Evolutionary conservation across 2,329 filamentous ascomycete genomes (phyloP).

Genomic region (Akanthomyces muscarius): DNA sequence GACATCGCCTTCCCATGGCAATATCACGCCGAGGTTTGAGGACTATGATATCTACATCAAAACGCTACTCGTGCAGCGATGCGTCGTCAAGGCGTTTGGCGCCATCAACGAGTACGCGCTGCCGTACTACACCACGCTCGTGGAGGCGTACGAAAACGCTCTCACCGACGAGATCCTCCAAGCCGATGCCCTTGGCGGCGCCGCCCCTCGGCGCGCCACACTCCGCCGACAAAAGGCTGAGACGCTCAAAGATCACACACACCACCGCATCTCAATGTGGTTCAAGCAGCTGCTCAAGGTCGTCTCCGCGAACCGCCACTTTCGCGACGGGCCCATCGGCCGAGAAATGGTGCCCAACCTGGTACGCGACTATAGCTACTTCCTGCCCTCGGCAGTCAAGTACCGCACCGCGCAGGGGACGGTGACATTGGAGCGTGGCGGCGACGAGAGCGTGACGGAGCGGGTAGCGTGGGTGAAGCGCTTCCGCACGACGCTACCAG

Average conservation of each 20-base stretch:
- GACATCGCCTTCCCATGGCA: constrained; percentile 50
- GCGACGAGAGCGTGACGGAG: constrained; percentile 21
- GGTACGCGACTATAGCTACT: constrained; percentile 32
- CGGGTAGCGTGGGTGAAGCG: constrained; percentile 23
- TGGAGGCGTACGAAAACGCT: constrained; percentile 25
- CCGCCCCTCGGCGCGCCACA: constrained; percentile 18
- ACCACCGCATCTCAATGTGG: constrained; percentile 29
- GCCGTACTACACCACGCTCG: constrained; percentile 33
- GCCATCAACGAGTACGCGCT: constrained; percentile 39
- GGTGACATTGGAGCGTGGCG: constrained; percentile 25
- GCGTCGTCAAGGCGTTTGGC: constrained; percentile 30
- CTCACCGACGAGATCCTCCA: constrained; percentile 33
- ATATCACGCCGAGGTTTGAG: constrained; percentile 51
- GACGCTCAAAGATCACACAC: constrained; percentile 30
- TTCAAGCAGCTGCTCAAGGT: constrained; percentile 27
- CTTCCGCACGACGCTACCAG: constrained; percentile 27
- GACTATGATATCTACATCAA: constrained; percentile 48
- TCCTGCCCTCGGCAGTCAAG: constrained; percentile 28
- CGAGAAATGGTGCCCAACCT: constrained; percentile 28
- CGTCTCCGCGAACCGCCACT: constrained; percentile 22
- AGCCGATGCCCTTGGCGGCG: constrained; percentile 20
- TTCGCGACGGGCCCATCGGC: constrained; percentile 24
- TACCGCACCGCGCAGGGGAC: constrained; percentile 33
- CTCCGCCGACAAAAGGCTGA: constrained; percentile 28
- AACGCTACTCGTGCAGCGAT: constrained; percentile 31